Evolutionary conservation across 23 red algal species (phyloP).

Genomic region (Chondrus crispus): DNA sequence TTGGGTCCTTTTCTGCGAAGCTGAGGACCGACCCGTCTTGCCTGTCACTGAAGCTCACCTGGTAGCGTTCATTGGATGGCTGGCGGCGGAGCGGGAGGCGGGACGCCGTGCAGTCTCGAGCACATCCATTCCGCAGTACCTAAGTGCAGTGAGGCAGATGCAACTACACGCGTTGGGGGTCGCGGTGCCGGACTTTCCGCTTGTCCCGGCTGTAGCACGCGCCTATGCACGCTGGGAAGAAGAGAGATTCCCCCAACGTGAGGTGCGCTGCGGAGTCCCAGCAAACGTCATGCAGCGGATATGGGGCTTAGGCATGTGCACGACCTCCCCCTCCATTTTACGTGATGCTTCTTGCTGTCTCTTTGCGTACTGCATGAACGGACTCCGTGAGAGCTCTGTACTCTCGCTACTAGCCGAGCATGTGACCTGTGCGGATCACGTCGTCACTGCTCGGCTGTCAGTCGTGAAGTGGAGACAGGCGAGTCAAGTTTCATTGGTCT

Average conservation of each 20-base stretch:
- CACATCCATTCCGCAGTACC: not conserved
- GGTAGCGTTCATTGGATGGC: not conserved
- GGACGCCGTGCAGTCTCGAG: not conserved
- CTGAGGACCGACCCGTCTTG: not conserved
- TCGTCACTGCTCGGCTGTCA: not conserved
- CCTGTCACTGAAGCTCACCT: not conserved
- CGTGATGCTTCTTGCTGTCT: not conserved
- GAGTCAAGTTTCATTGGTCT: not conserved
- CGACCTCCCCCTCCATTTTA: not conserved
- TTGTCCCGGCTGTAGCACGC: not conserved
- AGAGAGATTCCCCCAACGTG: not conserved
- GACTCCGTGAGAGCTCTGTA: not conserved
- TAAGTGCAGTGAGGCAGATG: not conserved
- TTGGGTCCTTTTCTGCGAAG: not conserved
- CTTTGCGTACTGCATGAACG: not conserved
- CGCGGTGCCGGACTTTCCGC: not conserved
- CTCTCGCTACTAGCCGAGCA: not conserved
- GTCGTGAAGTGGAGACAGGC: not conserved
- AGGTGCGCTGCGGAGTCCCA: not conserved
- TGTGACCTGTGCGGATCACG: not conserved
- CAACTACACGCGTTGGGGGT: not conserved
- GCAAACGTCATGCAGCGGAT: not conserved
- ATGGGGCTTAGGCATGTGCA: not conserved
- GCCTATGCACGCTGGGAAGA: not conserved
- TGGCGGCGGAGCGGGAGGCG: not conserved